Evolutionary conservation across 2,329 filamentous ascomycete genomes (phyloP).

Genomic region (Monilinia fructicola): DNA sequence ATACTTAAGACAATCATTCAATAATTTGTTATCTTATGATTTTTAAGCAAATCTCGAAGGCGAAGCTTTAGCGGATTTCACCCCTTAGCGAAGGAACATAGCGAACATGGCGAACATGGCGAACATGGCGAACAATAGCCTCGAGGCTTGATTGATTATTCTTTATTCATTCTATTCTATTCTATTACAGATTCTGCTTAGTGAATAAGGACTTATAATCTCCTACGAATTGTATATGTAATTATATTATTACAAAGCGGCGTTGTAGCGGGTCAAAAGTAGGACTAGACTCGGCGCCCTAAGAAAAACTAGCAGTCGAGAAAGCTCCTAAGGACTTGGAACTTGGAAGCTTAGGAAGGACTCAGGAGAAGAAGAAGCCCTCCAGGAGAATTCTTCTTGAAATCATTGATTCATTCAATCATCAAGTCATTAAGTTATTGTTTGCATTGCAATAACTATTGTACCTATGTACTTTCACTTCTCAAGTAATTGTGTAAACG

Average conservation of each 20-base stretch:
- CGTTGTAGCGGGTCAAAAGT: background rate
- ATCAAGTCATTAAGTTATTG: too few relatives aligned
- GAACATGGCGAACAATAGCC: background rate
- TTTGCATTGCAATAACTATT: too few relatives aligned
- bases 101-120: too few relatives aligned
- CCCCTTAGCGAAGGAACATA: background rate
- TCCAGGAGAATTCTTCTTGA: too few relatives aligned
- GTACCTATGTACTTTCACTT: background rate
- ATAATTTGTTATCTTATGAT: background rate
- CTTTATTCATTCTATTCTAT: background rate
- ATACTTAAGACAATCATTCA: background rate
- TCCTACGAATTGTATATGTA: background rate
- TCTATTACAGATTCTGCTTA: background rate
- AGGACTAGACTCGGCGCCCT: background rate
- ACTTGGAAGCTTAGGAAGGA: too few relatives aligned
- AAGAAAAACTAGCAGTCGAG: background rate
- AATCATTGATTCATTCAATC: too few relatives aligned
- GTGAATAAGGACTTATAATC: background rate
- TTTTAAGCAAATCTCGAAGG: background rate
- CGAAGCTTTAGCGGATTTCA: background rate
- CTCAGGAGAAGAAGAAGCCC: too few relatives aligned
- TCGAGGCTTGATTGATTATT: background rate
- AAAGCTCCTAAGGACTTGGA: background rate
- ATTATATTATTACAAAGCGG: background rate
- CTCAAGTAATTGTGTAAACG: background rate